Conservation (phyloP, 129 eudicot species). For the Helichrysum umbraculigerum region DNA sequence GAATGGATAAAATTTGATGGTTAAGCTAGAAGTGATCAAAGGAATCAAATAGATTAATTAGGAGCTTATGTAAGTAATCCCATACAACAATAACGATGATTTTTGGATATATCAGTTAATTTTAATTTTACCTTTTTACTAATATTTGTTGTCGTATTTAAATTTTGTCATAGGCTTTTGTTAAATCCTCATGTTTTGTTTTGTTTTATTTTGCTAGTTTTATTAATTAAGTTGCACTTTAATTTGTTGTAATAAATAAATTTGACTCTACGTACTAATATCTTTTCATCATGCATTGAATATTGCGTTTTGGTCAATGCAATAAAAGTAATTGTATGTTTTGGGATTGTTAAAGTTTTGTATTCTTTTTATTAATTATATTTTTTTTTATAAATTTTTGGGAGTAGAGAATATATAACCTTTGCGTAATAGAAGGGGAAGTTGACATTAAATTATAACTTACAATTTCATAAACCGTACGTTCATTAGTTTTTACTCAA, state of each 20-base stretch:
- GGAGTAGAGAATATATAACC: conserved; percentile 25
- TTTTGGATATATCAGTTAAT: too few species aligned
- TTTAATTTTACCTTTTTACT: too few species aligned
- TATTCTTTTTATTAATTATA: conserved; percentile 2
- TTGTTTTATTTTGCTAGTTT: neutral
- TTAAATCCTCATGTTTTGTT: neutral
- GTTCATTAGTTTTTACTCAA: conserved; percentile 28
- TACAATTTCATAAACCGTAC: conserved; percentile 14
- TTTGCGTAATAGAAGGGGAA: conserved; percentile 31
- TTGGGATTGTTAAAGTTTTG: conserved; percentile 24
- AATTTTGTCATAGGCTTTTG: neutral
- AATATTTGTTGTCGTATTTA: too few species aligned
- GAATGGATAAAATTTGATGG: too few species aligned
- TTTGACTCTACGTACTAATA: neutral
- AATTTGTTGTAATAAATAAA: neutral
- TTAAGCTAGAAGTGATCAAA: too few species aligned
- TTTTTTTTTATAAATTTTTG: neutral
- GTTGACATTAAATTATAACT: conserved; percentile 31
- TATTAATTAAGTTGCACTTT: neutral
- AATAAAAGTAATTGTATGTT: conserved; percentile 19
- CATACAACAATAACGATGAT: too few species aligned
- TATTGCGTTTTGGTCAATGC: conserved; percentile 20
- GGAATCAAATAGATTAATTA: too few species aligned
- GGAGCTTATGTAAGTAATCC: too few species aligned
- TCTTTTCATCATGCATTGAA: conserved; percentile 14